These are phyloP conservation scores for Globisporangium spiculum DNA, from an alignment of 352 stramenopile genomes.

Conservation along the genomic window DNA sequence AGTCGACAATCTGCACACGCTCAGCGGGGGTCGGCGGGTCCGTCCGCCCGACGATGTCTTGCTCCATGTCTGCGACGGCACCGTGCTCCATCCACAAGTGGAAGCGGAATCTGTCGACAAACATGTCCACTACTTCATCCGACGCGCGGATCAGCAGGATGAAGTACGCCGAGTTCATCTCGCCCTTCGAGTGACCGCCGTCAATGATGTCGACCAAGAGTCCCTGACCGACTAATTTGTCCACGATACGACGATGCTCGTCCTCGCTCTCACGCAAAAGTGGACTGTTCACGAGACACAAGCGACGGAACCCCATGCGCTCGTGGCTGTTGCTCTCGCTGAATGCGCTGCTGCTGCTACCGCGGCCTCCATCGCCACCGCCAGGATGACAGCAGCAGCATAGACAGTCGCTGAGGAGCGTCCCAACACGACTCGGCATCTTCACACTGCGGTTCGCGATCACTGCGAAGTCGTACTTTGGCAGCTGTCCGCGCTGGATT, in stretches of 20 bases:
- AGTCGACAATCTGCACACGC: conserved; percentile 82
- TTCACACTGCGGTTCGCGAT: conserved; percentile 73
- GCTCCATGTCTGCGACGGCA: conserved; percentile 73
- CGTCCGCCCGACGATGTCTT: conserved; percentile 58
- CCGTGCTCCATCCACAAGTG: conserved; percentile 80
- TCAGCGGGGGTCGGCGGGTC: conserved; percentile 71
- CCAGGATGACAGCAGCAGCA: conserved; percentile 36
- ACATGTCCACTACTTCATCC: conserved; percentile 54
- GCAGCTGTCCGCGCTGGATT: conserved; percentile 53
- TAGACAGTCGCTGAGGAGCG: conserved; percentile 25
- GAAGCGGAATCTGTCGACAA: conserved; percentile 65
- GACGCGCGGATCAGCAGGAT: conserved; percentile 69
- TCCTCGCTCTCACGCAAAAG: conserved; percentile 68
- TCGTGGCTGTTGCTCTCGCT: conserved; percentile 37
- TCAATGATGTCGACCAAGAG: conserved; percentile 84
- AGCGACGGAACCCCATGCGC: conserved; percentile 55
- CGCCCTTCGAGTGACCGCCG: conserved; percentile 70
- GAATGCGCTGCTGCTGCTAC: conserved; percentile 18
- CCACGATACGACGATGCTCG: conserved; percentile 76
- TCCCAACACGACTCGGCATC: conserved; percentile 28
- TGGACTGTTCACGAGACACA: conserved; percentile 56
- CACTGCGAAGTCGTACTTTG: conserved; percentile 77
- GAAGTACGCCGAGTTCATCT: conserved; percentile 81
- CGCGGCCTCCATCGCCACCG: conserved; percentile 15
- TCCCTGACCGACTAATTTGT: conserved; percentile 68